phyloP scores from a whole-genome alignment of 805 yeast genomes.

The Starmerella apicola region DNA sequence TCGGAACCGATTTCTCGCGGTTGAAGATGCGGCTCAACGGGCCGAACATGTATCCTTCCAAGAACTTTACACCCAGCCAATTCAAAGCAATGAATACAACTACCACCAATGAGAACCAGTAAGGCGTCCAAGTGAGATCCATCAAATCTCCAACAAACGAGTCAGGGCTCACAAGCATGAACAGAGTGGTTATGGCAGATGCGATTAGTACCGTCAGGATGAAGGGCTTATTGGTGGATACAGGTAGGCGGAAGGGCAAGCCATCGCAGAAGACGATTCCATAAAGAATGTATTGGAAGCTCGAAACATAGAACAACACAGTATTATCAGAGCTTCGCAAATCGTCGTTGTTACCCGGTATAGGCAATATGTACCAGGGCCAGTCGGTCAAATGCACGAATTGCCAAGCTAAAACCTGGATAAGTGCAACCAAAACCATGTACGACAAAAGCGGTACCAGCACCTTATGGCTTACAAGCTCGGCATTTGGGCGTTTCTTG shows the following conservation, averaged over 20 bases:
- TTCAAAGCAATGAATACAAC: constrained; percentile 36
- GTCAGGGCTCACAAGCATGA: constrained; percentile 42
- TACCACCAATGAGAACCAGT: constrained; percentile 34
- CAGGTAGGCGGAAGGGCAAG: constrained; percentile 80
- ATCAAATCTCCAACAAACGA: constrained; percentile 52
- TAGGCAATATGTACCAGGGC: constrained; percentile 69
- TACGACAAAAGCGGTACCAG: constrained; percentile 72
- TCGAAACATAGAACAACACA: constrained; percentile 62
- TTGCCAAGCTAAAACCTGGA: constrained; percentile 67
- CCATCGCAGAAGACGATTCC: constrained; percentile 84
- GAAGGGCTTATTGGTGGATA: constrained; percentile 54
- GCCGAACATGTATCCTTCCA: constrained; percentile 36
- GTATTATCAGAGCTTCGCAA: constrained; percentile 88
- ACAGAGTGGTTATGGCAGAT: constrained; percentile 34
- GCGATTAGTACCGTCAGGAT: constrained; percentile 47
- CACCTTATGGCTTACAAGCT: constrained; percentile 78
- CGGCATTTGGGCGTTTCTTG: constrained; percentile 81
- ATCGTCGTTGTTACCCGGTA: constrained; percentile 68
- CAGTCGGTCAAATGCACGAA: constrained; percentile 29
- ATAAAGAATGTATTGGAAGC: constrained; percentile 76
- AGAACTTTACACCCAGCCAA: constrained; percentile 35
- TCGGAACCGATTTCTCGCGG: constrained; percentile 24
- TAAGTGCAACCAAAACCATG: constrained; percentile 46
- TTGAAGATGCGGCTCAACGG: constrained; percentile 21
- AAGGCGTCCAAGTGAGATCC: constrained; percentile 57